Base-by-base conservation (phyloP, 768 basidiomycete genomes). In the Tricholoma sp. region DNA sequence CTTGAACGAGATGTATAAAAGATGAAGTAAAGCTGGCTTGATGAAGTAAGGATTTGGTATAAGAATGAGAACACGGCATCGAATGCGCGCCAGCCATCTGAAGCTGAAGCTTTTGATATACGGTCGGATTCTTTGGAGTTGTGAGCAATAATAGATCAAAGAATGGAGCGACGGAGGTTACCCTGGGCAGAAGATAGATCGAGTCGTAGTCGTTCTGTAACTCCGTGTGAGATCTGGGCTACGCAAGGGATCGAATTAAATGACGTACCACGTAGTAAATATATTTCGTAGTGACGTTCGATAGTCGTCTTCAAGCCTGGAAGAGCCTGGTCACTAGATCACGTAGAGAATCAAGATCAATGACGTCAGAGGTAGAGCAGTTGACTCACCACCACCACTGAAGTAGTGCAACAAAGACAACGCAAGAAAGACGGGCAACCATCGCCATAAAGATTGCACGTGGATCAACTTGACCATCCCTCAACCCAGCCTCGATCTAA, bases 1-100 rank as follows among this genome's bases (percentile, higher is more conserved):
- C 61, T 65, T 5, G 69, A 64, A 1, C 67, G 58, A 0, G 74
- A 70, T 2, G 67, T 51, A 22, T 72, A 63, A 16, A 66, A 51
- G 16, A 76, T 73, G 18, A 75, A 64, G 0, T 63, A 35, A 14
- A 74, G 54, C 39, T 77, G 72, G 31, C 68, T 71, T 5, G 59
- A 37, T 4, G 57, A 60, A 11, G 64, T 57, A 6, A 74, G 43
- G 4, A 65, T 45, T 27, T 60, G 59, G 1, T 59, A 62, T 11
- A 62, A 34, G 21, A 71, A 67, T 1, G 57, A 43, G 3, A 72
- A 51, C 18, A 74, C 59, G 0, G 51, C 31, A 4, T 62, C 61
- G 45, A 75, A 69, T 4, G 66, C 62, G 1, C 56, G 16, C 71
- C 71, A 73, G 0, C 67, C 65, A 27, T 66, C 64, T 0, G 34